phyloP scores from a whole-genome alignment of 179 eudicot species.

The Silene coronaria region DNA sequence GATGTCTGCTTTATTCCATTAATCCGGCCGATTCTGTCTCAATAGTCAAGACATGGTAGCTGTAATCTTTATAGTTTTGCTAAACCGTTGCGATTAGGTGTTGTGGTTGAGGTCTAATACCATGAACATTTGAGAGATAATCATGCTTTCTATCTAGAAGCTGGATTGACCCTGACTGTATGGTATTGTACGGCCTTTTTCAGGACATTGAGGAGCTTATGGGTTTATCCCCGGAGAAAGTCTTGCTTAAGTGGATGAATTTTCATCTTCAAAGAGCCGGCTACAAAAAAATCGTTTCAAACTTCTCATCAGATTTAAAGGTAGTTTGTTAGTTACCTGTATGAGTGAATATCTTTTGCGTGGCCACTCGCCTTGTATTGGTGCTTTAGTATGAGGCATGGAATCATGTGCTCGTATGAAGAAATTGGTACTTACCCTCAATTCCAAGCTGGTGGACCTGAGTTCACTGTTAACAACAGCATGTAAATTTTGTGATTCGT shows the following conservation, averaged over 20 bases:
- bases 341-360: not conserved
- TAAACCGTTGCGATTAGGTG: too few species aligned
- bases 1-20: not conserved
- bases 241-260: constrained; percentile 79
- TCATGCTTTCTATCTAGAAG: not conserved
- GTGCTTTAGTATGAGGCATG: not conserved
- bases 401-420: not conserved
- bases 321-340: constrained; percentile 29
- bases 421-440: not conserved
- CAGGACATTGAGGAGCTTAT: constrained; percentile 87
- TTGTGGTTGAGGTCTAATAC: too few species aligned
- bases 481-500: not conserved
- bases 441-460: not conserved
- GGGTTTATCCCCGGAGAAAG: constrained; percentile 71
- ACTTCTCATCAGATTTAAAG: constrained; percentile 76
- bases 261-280: constrained; percentile 72
- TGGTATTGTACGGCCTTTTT: constrained; percentile 2
- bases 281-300: constrained; percentile 55
- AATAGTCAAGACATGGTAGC: too few species aligned
- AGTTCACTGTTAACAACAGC: not conserved
- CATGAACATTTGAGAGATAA: not conserved
- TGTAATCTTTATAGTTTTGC: too few species aligned
- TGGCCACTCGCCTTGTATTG: not conserved
- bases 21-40: not conserved
- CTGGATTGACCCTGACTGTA: constrained; percentile 2